Conservation (phyloP, 2,329 filamentous ascomycete genomes). For the Geosmithia morbida region DNA sequence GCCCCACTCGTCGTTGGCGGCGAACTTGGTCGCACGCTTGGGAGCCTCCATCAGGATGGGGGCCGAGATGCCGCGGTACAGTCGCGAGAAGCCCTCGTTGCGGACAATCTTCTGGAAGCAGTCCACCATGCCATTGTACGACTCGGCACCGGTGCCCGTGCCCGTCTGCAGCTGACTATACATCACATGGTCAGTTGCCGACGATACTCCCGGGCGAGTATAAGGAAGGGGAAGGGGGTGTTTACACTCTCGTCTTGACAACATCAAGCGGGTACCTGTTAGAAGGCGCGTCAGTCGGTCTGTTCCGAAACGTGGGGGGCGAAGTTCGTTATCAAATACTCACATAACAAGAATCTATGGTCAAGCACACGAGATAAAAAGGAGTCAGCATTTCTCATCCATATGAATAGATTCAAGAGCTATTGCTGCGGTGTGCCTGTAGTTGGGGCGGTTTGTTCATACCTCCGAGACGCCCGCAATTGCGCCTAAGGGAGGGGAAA, state of each 20-base stretch:
- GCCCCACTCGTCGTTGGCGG: conserved; percentile 97
- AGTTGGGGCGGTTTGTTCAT: conserved; percentile 16
- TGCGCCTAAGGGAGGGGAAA: conserved; percentile 45
- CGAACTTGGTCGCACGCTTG: conserved; percentile 96
- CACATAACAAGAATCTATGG: conserved; percentile 76
- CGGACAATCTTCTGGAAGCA: conserved; percentile 96
- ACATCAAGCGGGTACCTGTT: conserved; percentile 94
- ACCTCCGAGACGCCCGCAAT: conserved; percentile 97
- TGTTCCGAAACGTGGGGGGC: background rate
- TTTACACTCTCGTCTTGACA: conserved; percentile 89
- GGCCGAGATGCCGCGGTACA: conserved; percentile 91
- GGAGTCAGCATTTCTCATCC: background rate
- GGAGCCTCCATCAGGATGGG: conserved; percentile 94
- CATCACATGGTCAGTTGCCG: background rate
- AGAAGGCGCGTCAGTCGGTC: background rate
- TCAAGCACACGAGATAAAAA: background rate
- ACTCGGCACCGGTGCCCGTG: conserved; percentile 57
- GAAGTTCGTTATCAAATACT: conserved; percentile 12
- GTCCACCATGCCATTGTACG: conserved; percentile 94
- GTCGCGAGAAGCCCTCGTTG: conserved; percentile 84
- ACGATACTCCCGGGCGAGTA: conserved; percentile 5
- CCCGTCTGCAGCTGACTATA: conserved; percentile 74
- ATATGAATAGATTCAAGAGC: background rate
- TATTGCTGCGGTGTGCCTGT: background rate
- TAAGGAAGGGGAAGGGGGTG: conserved; percentile 4